Percentiles rank a stretch among this genome's conserved stretches.
These are phyloP conservation scores for Exophiala calicioides DNA, from an alignment of 2,329 filamentous ascomycete genomes.

Conservation along the genomic window DNA sequence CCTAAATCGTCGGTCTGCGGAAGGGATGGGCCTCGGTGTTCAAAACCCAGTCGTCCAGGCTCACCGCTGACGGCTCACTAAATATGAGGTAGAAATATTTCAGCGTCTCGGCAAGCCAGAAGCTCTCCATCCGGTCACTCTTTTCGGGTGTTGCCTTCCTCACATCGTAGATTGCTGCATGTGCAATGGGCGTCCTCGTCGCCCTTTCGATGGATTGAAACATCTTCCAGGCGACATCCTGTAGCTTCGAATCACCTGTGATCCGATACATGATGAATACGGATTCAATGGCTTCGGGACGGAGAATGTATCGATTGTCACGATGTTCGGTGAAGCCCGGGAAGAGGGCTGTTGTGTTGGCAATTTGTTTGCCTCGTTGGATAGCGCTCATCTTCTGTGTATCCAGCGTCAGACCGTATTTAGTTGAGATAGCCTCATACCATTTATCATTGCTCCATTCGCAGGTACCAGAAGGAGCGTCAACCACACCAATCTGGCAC, in stretches of 20 bases:
- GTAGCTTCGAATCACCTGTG: constrained; percentile 53
- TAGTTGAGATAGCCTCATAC: constrained; percentile 34
- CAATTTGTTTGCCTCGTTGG: constrained; percentile 39
- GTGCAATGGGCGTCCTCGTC: constrained; percentile 45
- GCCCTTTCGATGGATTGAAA: constrained; percentile 49
- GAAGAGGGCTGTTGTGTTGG: constrained; percentile 46
- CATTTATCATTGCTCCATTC: constrained; percentile 45
- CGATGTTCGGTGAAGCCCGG: constrained; percentile 58
- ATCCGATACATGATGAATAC: constrained; percentile 63
- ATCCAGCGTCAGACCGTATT: constrained; percentile 15
- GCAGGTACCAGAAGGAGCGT: constrained; percentile 33
- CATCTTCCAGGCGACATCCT: constrained; percentile 53
- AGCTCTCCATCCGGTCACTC: constrained; percentile 76
- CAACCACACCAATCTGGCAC: constrained; percentile 42
- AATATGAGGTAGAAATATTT: constrained; percentile 92
- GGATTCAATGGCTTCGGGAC: constrained; percentile 63
- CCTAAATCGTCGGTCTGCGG: constrained; percentile 16
- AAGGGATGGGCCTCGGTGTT: constrained; percentile 32
- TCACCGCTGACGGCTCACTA: constrained; percentile 64
- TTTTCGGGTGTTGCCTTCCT: constrained; percentile 38
- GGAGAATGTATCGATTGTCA: constrained; percentile 64
- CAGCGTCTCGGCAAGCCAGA: constrained; percentile 86
- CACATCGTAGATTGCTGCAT: constrained; percentile 48
- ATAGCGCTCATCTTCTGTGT: constrained; percentile 17
- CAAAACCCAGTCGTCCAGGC: constrained; percentile 68